Evolutionary conservation across 768 basidiomycete species (phyloP), one percentile per base, ranked within the genome.

Genomic region (Kwoniella sp.): DNA sequence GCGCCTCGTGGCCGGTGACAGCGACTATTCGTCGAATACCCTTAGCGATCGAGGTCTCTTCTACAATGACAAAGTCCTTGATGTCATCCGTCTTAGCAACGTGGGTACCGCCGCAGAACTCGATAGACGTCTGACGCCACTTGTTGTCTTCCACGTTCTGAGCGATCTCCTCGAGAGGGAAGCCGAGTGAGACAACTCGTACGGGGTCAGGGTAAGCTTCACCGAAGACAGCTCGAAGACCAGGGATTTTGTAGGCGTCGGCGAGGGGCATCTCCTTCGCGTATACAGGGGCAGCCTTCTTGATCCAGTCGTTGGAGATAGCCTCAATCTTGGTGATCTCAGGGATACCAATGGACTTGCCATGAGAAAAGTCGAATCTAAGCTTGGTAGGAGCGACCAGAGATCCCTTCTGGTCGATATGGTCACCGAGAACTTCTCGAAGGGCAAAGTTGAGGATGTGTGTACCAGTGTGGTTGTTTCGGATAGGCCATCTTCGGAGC

Each of bases 101-200:
- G 78, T 99, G 96, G 1, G 96, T 99, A 81, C 96, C 96, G 81
- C 96, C 96, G 79, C 96, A 99, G 79, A 99, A 95, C 82, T 99
- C 96, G 68, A 96, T 87, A 79, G 91, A 93, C 12, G 95, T 96
- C 29, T 82, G 83, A 53, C 90, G 84, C 96, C 96, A 99, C 82
- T 89, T 92, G 2, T 89, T 87, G 80, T 93, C 94, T 73, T 89
- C 86, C 48, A 95, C 85, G 70, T 99, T 92, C 73, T 86, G 85
- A 22, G 87, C 82, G 60, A 99, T 93, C 71, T 93, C 91, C 56
- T 94, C 89, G 20, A 95, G 85, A 67, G 88, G 87, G 76, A 86
- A 92, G 80, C 92, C 95, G 23, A 99, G 84, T 1, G 92, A 87
- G 15, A 99, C 96, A 1, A 98, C 92, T 30, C 95, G 86, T 22